Evolutionary conservation across 139 green algal genomes (phyloP).

Genomic region (Diplosphaera chodatii): DNA sequence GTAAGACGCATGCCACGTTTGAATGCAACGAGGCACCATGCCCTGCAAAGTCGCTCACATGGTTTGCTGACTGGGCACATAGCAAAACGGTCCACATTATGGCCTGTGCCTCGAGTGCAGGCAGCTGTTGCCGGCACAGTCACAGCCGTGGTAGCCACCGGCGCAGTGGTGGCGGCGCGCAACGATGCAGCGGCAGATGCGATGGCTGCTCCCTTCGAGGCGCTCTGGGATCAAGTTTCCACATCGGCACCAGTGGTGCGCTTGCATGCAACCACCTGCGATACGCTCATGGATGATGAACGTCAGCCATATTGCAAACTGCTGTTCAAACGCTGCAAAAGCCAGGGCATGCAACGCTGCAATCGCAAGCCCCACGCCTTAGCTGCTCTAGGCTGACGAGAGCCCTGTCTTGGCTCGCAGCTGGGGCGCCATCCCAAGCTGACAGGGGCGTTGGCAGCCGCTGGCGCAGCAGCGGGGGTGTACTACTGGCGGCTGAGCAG

Average conservation of each 20-base stretch:
- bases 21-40: too few relatives aligned
- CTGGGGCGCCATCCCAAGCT: constrained; percentile 14
- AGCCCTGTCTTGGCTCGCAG: not conserved
- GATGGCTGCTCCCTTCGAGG: constrained; percentile 10
- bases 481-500: not conserved
- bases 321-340: not conserved
- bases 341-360: not conserved
- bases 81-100: too few relatives aligned
- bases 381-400: too few relatives aligned
- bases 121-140: too few relatives aligned
- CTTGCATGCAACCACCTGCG: constrained; percentile 24
- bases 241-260: constrained; percentile 25
- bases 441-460: constrained; percentile 1
- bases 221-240: constrained; percentile 23
- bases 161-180: constrained; percentile 19
- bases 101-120: too few relatives aligned
- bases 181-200: constrained; percentile 32
- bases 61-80: too few relatives aligned
- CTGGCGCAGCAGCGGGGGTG: not conserved
- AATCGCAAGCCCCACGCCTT: not conserved
- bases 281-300: too few relatives aligned
- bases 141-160: constrained; percentile 1
- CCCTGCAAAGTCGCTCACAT: too few relatives aligned
- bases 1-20: too few relatives aligned
- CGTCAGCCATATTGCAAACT: too few relatives aligned